phyloP scores from a whole-genome alignment of 805 yeast genomes.

The Tetrapisispora taiwanensis region DNA sequence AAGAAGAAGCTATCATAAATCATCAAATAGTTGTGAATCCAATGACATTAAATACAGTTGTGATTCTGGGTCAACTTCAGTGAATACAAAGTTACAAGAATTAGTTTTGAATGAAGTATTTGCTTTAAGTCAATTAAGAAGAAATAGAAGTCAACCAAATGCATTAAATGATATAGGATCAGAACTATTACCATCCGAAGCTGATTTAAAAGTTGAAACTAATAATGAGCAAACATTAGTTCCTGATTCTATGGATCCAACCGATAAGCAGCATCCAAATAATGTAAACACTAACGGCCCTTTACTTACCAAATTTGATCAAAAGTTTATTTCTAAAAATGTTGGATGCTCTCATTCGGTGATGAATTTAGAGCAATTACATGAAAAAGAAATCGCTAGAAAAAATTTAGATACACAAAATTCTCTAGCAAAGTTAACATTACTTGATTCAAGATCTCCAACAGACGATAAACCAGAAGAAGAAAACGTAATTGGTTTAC shows the following conservation, averaged over 20 bases:
- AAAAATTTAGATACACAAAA: slow-evolving; percentile 10
- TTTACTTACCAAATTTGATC: slow-evolving; percentile 14
- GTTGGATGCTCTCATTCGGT: slow-evolving; percentile 23
- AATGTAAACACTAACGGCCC: slow-evolving; percentile 8
- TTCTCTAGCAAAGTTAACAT: background rate
- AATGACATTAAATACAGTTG: slow-evolving; percentile 5
- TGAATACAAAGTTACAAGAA: slow-evolving; percentile 63
- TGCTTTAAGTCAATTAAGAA: slow-evolving; percentile 20
- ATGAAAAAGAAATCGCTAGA: slow-evolving; percentile 19
- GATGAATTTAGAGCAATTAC: slow-evolving; percentile 25
- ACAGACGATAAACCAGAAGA: too few relatives aligned
- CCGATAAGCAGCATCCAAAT: too few relatives aligned
- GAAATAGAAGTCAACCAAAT: slow-evolving; percentile 2
- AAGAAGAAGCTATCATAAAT: background rate
- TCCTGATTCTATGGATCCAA: too few relatives aligned
- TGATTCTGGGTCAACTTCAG: slow-evolving; percentile 43
- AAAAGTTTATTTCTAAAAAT: slow-evolving; percentile 21
- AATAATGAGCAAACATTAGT: background rate
- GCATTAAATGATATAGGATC: background rate
- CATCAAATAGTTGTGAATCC: background rate
- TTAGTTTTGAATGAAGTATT: slow-evolving; percentile 65
- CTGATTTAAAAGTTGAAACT: background rate
- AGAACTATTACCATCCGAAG: background rate
- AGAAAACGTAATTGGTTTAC: too few relatives aligned
- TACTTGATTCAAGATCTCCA: background rate